These are phyloP conservation scores for Spencermartinsiella europaea DNA, from an alignment of 805 yeast species.

Conservation along the genomic window DNA sequence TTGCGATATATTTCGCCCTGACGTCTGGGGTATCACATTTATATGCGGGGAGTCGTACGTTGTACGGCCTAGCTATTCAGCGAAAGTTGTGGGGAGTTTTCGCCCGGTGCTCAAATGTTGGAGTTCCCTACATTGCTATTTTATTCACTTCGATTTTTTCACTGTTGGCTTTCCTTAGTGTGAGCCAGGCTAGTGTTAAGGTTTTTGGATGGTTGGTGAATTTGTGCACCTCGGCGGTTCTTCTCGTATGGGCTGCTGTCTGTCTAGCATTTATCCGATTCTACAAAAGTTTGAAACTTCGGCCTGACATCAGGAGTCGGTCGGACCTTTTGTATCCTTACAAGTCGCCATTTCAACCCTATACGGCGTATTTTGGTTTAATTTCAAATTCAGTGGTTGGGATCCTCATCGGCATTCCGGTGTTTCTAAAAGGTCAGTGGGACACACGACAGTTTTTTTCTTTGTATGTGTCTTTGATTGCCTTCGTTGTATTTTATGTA, in stretches of 20 bases:
- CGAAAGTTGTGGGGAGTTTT: conserved; percentile 60
- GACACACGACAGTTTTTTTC: conserved; percentile 55
- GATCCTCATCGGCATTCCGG: conserved; percentile 56
- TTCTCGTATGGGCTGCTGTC: conserved; percentile 75
- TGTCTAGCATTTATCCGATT: conserved; percentile 60
- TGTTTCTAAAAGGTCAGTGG: conserved; percentile 56
- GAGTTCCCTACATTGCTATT: conserved; percentile 72
- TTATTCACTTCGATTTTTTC: conserved; percentile 59
- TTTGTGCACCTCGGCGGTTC: conserved; percentile 67
- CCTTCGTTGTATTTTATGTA: conserved; percentile 46
- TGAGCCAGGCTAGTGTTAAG: conserved; percentile 49
- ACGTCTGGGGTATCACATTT: conserved; percentile 55
- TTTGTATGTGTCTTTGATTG: conserved; percentile 55
- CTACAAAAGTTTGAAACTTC: conserved; percentile 51
- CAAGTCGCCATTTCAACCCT: conserved; percentile 67
- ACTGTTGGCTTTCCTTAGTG: conserved; percentile 54
- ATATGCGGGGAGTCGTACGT: conserved; percentile 56
- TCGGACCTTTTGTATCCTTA: conserved; percentile 63
- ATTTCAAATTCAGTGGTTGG: conserved; percentile 48
- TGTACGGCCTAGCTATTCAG: conserved; percentile 50
- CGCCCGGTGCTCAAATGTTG: conserved; percentile 52
- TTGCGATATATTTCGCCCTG: conserved; percentile 50
- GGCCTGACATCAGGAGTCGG: conserved; percentile 62
- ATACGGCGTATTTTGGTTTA: conserved; percentile 57
- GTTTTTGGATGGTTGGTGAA: conserved; percentile 65